Evolutionary conservation across 2,329 filamentous ascomycete species (phyloP), one percentile per base, ranked within the genome.

Genomic region (Clonostachys chloroleuca): DNA sequence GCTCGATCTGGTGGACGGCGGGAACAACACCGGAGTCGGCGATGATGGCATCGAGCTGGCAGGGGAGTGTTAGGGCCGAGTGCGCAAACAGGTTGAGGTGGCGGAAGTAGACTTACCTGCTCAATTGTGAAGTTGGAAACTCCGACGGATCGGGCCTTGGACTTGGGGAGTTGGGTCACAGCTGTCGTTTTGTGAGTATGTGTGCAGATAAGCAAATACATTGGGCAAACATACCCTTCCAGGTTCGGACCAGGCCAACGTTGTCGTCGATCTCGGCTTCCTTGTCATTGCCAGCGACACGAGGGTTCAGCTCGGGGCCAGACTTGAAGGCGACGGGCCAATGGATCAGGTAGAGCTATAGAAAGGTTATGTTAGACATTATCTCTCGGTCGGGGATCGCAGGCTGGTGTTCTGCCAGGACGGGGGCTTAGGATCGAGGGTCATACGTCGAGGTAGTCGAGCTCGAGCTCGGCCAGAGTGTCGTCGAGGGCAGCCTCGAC

Each of bases 121-220:
- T 78, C 76, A 61, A 86, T 79, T 59, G 73, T 78, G 59, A 87
- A 89, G 75, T 89, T 89, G 64, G 84, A 87, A 53, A 89, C 83
- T 60, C 84, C 85, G 55, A 88, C 81, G 67, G 84, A 81, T 62
- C 75, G 77, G 53, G 78, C 80, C 64, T 86, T 86, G 54, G 69
- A 72, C 54, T 74, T 79, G 50, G 77, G 76, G 14, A 85, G 75
- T 65, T 80, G 69, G 51, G 78, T 78, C 59, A 82, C 58, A 46
- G 69, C 69, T 67, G 39, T 30, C 10, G 12, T 30, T 30, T 10
- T 30, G 24, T 30, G 10, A 30, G 10, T 8, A 35, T 9, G 5
- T 16, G 10, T 35, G n/a, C 44, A 45, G 40, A 47, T 47, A 6
- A 10, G 24, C 24, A 30, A 30, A 30, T 30, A 30, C 1, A 10